These are phyloP conservation scores for Starmera pachycereana DNA, from an alignment of 805 yeast genomes.

Conservation along the genomic window DNA sequence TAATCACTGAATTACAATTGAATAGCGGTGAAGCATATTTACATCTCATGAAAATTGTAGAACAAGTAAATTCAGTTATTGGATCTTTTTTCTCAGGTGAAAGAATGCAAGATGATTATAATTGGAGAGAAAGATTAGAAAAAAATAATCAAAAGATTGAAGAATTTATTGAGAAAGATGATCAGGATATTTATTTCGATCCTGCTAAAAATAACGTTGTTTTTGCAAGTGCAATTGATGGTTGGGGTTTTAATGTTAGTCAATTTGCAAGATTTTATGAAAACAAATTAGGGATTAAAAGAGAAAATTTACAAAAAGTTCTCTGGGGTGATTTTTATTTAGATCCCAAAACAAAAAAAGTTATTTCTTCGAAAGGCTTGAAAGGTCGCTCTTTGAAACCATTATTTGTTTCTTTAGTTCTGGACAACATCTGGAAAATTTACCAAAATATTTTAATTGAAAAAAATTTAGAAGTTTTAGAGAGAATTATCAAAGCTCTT, in stretches of 20 bases:
- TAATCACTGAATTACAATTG: constrained; percentile 72
- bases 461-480: constrained; percentile 59
- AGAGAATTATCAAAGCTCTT: constrained; percentile 63
- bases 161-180: constrained; percentile 65
- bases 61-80: constrained; percentile 89
- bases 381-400: constrained; percentile 63
- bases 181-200: constrained; percentile 72
- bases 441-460: constrained; percentile 62
- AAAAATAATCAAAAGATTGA: constrained; percentile 26
- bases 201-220: constrained; percentile 86
- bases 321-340: constrained; percentile 91
- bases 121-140: constrained; percentile 61
- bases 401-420: constrained; percentile 73
- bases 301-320: constrained; percentile 70
- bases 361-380: constrained; percentile 54
- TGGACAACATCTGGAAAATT: constrained; percentile 89
- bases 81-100: constrained; percentile 92
- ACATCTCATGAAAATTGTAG: constrained; percentile 70
- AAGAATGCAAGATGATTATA: constrained; percentile 77
- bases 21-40: constrained; percentile 77
- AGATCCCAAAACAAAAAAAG: constrained; percentile 84
- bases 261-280: constrained; percentile 85
- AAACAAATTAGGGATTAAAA: constrained; percentile 74
- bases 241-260: constrained; percentile 93
- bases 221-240: constrained; percentile 87